These are phyloP conservation scores for Xylaria curta DNA, from an alignment of 495 filamentous ascomycete genomes.

Conservation along the genomic window DNA sequence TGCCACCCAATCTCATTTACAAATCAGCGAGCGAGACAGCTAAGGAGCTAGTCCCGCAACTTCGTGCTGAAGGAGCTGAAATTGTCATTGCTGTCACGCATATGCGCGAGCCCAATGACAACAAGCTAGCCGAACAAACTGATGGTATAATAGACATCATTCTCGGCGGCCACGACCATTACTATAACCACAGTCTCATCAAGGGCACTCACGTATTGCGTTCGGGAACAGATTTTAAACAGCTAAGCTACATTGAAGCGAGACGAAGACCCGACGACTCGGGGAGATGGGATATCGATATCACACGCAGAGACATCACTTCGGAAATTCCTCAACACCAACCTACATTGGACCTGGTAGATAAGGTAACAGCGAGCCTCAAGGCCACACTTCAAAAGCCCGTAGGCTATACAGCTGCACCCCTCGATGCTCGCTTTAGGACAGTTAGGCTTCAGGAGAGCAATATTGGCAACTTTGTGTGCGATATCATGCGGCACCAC, in stretches of 20 bases:
- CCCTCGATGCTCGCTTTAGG: slow-evolving; percentile 83
- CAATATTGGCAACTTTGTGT: slow-evolving; percentile 88
- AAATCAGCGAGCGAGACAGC: slow-evolving; percentile 76
- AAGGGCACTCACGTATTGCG: slow-evolving; percentile 82
- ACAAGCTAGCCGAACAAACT: slow-evolving; percentile 75
- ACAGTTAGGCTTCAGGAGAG: slow-evolving; percentile 79
- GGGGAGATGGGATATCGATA: slow-evolving; percentile 76
- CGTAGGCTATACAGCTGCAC: slow-evolving; percentile 77
- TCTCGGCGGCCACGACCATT: slow-evolving; percentile 89
- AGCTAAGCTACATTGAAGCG: slow-evolving; percentile 85
- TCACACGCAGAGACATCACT: slow-evolving; percentile 74
- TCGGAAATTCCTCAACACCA: slow-evolving; percentile 68
- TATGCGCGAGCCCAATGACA: slow-evolving; percentile 83
- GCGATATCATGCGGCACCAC: slow-evolving; percentile 86
- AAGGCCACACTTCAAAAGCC: slow-evolving; percentile 80
- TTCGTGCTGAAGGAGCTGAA: slow-evolving; percentile 79
- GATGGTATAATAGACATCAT: slow-evolving; percentile 80
- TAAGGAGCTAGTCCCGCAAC: slow-evolving; percentile 67
- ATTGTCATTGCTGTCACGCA: slow-evolving; percentile 83
- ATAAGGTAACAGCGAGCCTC: slow-evolving; percentile 71
- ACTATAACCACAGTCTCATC: slow-evolving; percentile 75
- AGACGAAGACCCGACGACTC: slow-evolving; percentile 55
- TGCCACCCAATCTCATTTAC: slow-evolving; percentile 82
- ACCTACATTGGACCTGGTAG: slow-evolving; percentile 62
- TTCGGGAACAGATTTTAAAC: slow-evolving; percentile 88